A percentile compares a stretch with the other conserved stretches of the same genome.
Conservation (phyloP, 192 early-diverging fungal genomes). For the Backusella morwellensis region DNA sequence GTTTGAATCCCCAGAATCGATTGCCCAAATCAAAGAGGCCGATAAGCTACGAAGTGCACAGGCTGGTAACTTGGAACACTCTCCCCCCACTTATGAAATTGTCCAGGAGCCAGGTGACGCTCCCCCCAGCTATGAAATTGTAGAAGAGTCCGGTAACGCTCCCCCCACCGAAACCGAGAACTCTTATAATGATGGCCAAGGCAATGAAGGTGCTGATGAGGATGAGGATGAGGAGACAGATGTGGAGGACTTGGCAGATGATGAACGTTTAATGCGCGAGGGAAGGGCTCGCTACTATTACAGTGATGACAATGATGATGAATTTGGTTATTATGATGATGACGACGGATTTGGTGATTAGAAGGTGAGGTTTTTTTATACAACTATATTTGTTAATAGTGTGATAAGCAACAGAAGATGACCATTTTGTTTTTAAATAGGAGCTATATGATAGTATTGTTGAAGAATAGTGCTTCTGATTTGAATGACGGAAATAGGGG, state of each 20-base stretch:
- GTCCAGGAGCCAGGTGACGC: neutral
- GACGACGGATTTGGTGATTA: neutral
- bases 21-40: constrained; percentile 19
- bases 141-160: constrained; percentile 44
- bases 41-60: constrained; percentile 35
- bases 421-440: no score
- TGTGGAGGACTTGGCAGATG: no score
- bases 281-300: neutral
- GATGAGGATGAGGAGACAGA: constrained; percentile 52
- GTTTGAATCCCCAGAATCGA: constrained; percentile 37
- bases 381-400: no score
- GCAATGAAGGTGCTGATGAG: constrained; percentile 27
- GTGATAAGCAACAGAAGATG: no score
- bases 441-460: no score
- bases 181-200: neutral
- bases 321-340: no score
- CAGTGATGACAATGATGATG: no score
- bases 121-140: constrained; percentile 28
- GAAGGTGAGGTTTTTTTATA: no score
- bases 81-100: no score
- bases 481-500: no score
- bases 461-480: no score
- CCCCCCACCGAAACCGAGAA: constrained; percentile 28
- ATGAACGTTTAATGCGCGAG: no score
- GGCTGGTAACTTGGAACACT: constrained; percentile 4